Conservation (phyloP, 331 rosid genomes). For the Malus hybrid region DNA sequence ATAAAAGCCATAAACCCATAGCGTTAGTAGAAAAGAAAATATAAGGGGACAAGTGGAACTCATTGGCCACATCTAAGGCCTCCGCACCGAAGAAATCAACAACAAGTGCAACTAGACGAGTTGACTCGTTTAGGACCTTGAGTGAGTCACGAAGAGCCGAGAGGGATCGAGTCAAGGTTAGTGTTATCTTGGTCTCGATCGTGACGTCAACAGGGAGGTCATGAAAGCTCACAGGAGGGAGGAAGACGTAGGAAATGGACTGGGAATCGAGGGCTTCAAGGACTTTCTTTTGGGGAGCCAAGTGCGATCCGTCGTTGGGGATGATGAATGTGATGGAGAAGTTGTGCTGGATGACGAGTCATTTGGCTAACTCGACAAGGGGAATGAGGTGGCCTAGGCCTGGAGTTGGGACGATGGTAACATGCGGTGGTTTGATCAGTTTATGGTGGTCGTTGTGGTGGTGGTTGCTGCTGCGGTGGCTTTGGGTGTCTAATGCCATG, state of each 20-base stretch:
- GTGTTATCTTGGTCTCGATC: constrained; percentile 2
- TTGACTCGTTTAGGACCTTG: background rate
- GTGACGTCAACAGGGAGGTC: background rate
- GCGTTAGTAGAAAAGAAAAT: constrained; percentile 19
- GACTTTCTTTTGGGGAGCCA: constrained; percentile 1
- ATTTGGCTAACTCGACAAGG: constrained; percentile 22
- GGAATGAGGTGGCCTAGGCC: constrained; percentile 29
- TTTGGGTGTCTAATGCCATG: background rate
- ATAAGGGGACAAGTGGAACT: constrained; percentile 18
- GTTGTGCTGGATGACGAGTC: constrained; percentile 13
- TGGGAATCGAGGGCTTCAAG: background rate
- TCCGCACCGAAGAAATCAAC: constrained; percentile 22
- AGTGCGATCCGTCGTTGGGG: constrained; percentile 16
- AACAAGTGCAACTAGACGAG: constrained; percentile 11
- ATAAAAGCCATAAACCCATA: constrained; percentile 18
- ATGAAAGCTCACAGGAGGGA: background rate
- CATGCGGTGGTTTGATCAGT: background rate
- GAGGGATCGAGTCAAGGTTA: constrained; percentile 22
- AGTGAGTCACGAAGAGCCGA: constrained; percentile 10
- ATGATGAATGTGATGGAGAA: constrained; percentile 21
- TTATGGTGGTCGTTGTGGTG: background rate
- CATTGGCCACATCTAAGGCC: constrained; percentile 28
- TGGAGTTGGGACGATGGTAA: constrained; percentile 27
- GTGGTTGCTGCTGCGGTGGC: background rate
- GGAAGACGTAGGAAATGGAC: background rate